Percentiles rank a stretch among this genome's conserved stretches.
phyloP scores from a whole-genome alignment of 2,329 filamentous ascomycete species.

The Trichoderma koningii region DNA sequence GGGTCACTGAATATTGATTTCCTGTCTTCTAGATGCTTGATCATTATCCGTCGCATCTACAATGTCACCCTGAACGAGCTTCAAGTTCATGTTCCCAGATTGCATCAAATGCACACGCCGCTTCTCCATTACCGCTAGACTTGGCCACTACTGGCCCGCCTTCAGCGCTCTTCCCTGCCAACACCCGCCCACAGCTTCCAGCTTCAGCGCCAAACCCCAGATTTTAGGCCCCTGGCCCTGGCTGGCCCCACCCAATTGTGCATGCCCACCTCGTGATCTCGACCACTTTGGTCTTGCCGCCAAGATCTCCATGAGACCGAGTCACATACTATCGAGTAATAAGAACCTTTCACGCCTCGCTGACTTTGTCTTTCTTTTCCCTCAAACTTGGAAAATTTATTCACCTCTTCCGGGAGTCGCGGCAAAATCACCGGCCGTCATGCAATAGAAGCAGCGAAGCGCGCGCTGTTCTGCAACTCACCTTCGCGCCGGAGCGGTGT shows the following conservation, averaged over 20 bases:
- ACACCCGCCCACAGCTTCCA: neutral
- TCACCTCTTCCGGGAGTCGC: neutral
- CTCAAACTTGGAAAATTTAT: neutral
- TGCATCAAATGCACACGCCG: no score
- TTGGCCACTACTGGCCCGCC: neutral
- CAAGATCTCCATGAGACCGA: constrained; percentile 19
- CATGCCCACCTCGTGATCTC: constrained; percentile 27
- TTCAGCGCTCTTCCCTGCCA: constrained; percentile 8
- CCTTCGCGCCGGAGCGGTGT: constrained; percentile 5
- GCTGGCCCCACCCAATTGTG: constrained; percentile 20
- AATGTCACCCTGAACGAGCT: no score
- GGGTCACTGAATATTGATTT: no score
- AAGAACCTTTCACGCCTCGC: constrained; percentile 1
- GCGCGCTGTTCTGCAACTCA: neutral
- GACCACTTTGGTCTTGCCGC: constrained; percentile 1
- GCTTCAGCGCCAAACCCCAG: constrained; percentile 15
- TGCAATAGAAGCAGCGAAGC: neutral
- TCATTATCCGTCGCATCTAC: no score
- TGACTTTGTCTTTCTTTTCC: neutral
- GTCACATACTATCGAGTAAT: neutral
- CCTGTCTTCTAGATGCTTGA: no score
- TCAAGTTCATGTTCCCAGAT: no score
- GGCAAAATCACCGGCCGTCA: neutral
- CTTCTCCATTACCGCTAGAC: no score
- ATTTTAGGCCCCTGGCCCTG: constrained; percentile 20